Evolutionary conservation across 768 basidiomycete species (phyloP).

Genomic region (Pleurotus pulmonarius): DNA sequence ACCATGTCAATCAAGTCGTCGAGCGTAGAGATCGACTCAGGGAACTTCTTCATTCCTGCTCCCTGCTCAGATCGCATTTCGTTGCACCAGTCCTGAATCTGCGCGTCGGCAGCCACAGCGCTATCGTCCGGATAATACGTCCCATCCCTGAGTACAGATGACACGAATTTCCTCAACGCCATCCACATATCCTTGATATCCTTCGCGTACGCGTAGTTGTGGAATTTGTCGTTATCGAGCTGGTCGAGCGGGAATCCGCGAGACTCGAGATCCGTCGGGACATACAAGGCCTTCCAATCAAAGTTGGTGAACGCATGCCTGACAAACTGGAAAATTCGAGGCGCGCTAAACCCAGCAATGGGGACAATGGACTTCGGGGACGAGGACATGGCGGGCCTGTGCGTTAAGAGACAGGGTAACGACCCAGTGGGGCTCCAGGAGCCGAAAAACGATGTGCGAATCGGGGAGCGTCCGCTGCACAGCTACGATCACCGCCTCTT

Average conservation of each 20-base stretch:
- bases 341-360: slow-evolving; percentile 14
- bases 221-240: slow-evolving; percentile 19
- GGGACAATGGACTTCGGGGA: slow-evolving; percentile 20
- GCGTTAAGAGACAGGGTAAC: slow-evolving; percentile 25
- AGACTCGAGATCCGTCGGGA: slow-evolving; percentile 21
- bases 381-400: slow-evolving; percentile 18
- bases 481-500: slow-evolving; percentile 26
- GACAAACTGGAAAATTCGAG: slow-evolving; percentile 14
- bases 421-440: slow-evolving; percentile 24
- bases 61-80: slow-evolving; percentile 17
- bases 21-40: slow-evolving; percentile 17
- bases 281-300: slow-evolving; percentile 21
- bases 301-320: slow-evolving; percentile 19
- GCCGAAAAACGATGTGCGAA: slow-evolving; percentile 20
- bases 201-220: slow-evolving; percentile 25
- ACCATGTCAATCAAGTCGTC: slow-evolving; percentile 23
- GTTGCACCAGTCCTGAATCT: slow-evolving; percentile 16
- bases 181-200: slow-evolving; percentile 21
- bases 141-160: slow-evolving; percentile 10
- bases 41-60: slow-evolving; percentile 20
- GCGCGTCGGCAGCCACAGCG: slow-evolving; percentile 17
- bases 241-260: slow-evolving; percentile 25
- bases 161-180: slow-evolving; percentile 21
- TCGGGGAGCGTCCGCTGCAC: slow-evolving; percentile 19
- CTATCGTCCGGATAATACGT: slow-evolving; percentile 15